Conservation (phyloP, 345 rosid genomes). For the Rhizophora mangle region DNA sequence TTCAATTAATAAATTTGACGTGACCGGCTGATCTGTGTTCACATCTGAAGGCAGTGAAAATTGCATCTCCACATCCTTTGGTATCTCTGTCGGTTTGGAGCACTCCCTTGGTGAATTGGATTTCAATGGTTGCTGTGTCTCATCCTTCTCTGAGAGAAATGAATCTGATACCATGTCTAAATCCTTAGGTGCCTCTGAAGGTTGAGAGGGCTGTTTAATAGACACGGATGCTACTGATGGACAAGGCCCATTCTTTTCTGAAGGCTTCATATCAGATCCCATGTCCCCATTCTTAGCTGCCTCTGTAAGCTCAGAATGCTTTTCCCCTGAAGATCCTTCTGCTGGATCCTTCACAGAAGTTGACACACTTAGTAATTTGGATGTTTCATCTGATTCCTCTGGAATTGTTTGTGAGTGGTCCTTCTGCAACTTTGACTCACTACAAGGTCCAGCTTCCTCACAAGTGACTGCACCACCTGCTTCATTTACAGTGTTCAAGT, state of each 20-base stretch:
- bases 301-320: conserved; percentile 7
- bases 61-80: conserved; percentile 42
- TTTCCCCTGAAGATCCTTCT: conserved; percentile 25
- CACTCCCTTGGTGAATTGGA: conserved; percentile 33
- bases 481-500: conserved; percentile 25
- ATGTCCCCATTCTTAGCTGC: conserved; percentile 11
- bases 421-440: conserved; percentile 21
- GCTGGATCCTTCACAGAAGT: conserved; percentile 28
- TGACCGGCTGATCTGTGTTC: conserved; percentile 21
- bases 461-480: conserved; percentile 13
- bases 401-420: conserved; percentile 24
- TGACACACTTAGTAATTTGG: conserved; percentile 21
- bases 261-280: conserved; percentile 6
- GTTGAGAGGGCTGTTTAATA: conserved; percentile 36
- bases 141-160: conserved; percentile 38
- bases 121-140: conserved; percentile 27
- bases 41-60: conserved; percentile 30
- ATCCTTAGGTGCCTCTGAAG: conserved; percentile 37
- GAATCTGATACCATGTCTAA: conserved; percentile 37
- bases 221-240: conserved; percentile 9
- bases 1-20: conserved; percentile 17
- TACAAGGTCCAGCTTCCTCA: conserved; percentile 35
- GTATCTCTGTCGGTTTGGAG: conserved; percentile 23
- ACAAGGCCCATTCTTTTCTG: conserved; percentile 9
- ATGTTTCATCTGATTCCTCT: conserved; percentile 23